Percentiles rank a stretch among this genome's conserved stretches.
phyloP scores from a whole-genome alignment of 495 filamentous ascomycete species.

The Echria macrotheca region DNA sequence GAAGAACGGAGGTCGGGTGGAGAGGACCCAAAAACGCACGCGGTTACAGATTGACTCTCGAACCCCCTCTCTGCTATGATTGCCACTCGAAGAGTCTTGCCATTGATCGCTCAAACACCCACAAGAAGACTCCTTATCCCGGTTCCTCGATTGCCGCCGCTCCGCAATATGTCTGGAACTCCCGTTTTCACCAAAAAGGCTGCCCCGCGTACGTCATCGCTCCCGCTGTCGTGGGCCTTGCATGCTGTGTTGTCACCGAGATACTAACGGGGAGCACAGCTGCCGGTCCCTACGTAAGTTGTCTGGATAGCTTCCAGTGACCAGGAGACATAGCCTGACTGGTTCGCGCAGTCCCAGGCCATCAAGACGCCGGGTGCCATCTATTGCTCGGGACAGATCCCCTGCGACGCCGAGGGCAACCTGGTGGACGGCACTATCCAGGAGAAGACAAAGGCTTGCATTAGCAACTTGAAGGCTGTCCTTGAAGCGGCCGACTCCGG shows the following conservation, averaged over 20 bases:
- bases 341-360: constrained; percentile 66
- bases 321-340: constrained; percentile 11
- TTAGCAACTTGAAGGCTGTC: constrained; percentile 72
- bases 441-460: constrained; percentile 68
- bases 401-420: constrained; percentile 67
- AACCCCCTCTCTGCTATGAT: neutral
- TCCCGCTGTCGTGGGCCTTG: too few species aligned
- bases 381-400: constrained; percentile 93
- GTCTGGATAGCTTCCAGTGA: neutral
- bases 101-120: constrained; percentile 9
- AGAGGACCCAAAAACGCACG: neutral
- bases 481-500: constrained; percentile 71
- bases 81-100: constrained; percentile 8
- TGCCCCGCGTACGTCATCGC: constrained; percentile 41
- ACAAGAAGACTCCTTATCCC: constrained; percentile 4
- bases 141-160: constrained; percentile 14
- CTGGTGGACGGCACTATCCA: constrained; percentile 71
- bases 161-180: constrained; percentile 38
- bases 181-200: constrained; percentile 49
- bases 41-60: too few species aligned
- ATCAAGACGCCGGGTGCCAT: constrained; percentile 76
- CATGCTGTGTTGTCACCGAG: neutral
- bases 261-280: constrained; percentile 30
- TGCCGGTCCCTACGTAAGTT: constrained; percentile 52
- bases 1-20: constrained; percentile 25